Evolutionary conservation across 164 flowering plant species (phyloP).

Genomic region (Cinnamomum chago): DNA sequence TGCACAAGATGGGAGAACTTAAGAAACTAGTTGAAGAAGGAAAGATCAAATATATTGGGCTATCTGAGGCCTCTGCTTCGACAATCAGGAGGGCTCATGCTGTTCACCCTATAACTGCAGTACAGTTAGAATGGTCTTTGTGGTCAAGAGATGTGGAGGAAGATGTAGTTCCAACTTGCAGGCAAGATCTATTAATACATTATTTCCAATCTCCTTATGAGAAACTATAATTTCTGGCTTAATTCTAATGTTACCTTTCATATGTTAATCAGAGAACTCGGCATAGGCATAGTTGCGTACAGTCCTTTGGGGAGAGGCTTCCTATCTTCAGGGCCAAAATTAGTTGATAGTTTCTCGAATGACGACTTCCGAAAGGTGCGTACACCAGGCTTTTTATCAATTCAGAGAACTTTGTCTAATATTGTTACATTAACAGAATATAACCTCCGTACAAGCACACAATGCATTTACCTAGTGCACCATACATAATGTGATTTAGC

Average conservation of each 20-base stretch:
- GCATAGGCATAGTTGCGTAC: constrained; percentile 60
- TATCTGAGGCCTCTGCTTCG: constrained; percentile 25
- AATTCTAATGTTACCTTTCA: neutral
- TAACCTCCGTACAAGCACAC: neutral
- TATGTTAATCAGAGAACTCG: constrained; percentile 24
- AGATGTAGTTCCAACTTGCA: constrained; percentile 25
- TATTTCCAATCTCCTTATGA: neutral
- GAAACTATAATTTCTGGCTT: neutral
- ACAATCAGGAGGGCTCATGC: constrained; percentile 30
- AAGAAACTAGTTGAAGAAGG: constrained; percentile 28
- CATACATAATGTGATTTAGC: too few relatives aligned
- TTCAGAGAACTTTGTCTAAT: neutral
- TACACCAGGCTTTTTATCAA: neutral
- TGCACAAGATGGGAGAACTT: constrained; percentile 15
- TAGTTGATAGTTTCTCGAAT: constrained; percentile 23
- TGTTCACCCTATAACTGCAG: constrained; percentile 27
- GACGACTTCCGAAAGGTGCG: neutral
- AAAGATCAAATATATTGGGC: constrained; percentile 24
- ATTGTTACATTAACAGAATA: too few relatives aligned
- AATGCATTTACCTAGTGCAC: neutral
- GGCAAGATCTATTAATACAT: constrained; percentile 8
- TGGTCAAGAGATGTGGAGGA: constrained; percentile 12
- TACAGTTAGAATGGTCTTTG: constrained; percentile 25
- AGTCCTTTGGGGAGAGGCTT: constrained; percentile 61
- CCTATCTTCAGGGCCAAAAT: constrained; percentile 40